Evolutionary conservation across 2,329 filamentous ascomycete genomes (phyloP).

Genomic region (Dactylellina leptospora): DNA sequence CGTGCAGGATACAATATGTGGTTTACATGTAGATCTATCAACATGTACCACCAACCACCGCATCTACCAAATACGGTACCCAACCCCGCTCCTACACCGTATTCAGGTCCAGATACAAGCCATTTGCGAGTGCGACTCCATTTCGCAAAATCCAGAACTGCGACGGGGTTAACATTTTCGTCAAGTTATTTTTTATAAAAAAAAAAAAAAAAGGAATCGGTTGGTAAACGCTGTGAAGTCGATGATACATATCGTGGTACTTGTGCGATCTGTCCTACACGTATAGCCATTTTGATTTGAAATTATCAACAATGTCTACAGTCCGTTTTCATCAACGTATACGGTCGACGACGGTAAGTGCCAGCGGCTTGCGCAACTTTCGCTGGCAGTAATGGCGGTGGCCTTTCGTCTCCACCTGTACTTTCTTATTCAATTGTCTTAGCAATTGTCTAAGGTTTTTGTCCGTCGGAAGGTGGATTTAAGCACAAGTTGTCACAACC

Average conservation of each 20-base stretch:
- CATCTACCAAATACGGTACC: slow-evolving; percentile 18
- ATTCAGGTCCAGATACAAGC: too few species aligned
- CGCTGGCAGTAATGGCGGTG: not conserved
- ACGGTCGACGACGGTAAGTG: slow-evolving; percentile 4
- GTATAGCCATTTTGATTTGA: not conserved
- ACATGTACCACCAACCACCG: slow-evolving; percentile 22
- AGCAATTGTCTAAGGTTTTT: slow-evolving; percentile 42
- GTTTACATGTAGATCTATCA: not conserved
- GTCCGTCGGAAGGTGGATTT: slow-evolving; percentile 47
- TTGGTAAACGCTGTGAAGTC: too few species aligned
- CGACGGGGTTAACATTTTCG: not conserved
- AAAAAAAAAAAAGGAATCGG: too few species aligned
- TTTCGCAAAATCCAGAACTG: not conserved
- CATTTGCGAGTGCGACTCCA: not conserved
- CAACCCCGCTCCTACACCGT: slow-evolving; percentile 7
- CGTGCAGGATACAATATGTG: not conserved
- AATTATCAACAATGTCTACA: not conserved
- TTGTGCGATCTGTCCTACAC: slow-evolving; percentile 6
- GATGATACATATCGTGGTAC: too few species aligned
- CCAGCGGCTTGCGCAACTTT: slow-evolving; percentile 12
- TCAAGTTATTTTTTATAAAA: too few species aligned
- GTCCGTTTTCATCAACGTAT: not conserved
- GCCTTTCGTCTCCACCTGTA: not conserved
- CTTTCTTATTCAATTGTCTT: slow-evolving; percentile 10
- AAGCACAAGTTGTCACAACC: slow-evolving; percentile 7